phyloP scores from a whole-genome alignment of 305 asterid species.

The Fraxinus latifolia region DNA sequence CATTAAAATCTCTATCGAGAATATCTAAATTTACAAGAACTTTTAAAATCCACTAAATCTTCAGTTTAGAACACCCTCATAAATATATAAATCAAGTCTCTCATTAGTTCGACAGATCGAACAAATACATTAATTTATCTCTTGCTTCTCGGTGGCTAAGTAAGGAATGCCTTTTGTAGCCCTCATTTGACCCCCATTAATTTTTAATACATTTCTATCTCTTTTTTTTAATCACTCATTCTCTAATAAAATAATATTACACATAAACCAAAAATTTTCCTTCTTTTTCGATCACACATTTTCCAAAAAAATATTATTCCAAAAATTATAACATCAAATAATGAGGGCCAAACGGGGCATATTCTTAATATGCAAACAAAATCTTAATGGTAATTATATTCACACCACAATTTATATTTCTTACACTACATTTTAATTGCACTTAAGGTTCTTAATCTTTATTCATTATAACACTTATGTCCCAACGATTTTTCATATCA shows the following conservation, averaged over 20 bases:
- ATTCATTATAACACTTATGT: not conserved
- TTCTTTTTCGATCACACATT: too few relatives aligned
- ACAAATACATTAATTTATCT: not conserved
- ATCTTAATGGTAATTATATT: not conserved
- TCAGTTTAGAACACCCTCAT: not conserved
- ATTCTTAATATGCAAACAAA: not conserved
- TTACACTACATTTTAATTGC: not conserved
- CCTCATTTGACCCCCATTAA: too few relatives aligned
- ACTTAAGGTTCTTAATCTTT: not conserved
- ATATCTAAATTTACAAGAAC: too few relatives aligned
- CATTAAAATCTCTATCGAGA: not conserved
- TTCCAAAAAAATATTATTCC: not conserved
- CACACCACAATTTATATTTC: not conserved
- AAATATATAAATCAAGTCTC: not conserved
- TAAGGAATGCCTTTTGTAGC: not conserved
- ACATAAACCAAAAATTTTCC: too few relatives aligned
- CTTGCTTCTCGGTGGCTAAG: not conserved
- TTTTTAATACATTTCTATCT: too few relatives aligned
- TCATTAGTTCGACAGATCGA: too few relatives aligned
- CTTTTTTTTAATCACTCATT: too few relatives aligned
- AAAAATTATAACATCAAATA: too few relatives aligned
- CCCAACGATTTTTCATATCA: not conserved
- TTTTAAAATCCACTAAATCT: too few relatives aligned
- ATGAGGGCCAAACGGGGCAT: not conserved
- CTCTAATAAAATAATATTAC: too few relatives aligned